These are phyloP conservation scores for Colletotrichum cereale DNA, from an alignment of 2,329 filamentous ascomycete genomes.

Conservation along the genomic window DNA sequence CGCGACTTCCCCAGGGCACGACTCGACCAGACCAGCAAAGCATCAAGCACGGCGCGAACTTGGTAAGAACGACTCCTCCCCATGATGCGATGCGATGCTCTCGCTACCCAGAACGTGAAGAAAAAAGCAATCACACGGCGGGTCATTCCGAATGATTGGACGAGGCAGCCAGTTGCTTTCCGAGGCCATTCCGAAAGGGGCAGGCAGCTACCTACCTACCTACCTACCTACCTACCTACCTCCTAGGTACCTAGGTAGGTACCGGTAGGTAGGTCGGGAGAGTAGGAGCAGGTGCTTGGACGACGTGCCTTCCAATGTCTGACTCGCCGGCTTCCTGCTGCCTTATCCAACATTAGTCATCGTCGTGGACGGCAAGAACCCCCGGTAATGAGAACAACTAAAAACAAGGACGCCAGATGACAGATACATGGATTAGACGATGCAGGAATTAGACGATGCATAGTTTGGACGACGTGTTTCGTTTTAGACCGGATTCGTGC, in stretches of 20 bases:
- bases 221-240: background rate
- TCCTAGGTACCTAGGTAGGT: background rate
- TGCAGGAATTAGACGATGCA: background rate
- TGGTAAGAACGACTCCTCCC: background rate
- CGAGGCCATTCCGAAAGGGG: constrained; percentile 8
- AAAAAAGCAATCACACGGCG: background rate
- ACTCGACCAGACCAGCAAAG: background rate
- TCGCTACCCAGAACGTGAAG: too few relatives aligned
- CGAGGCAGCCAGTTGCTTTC: constrained; percentile 2
- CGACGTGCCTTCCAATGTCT: constrained; percentile 3
- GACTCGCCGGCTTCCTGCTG: background rate
- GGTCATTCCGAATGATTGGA: constrained; percentile 17
- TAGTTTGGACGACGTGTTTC: background rate
- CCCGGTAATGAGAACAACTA: background rate
- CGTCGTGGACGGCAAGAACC: background rate
- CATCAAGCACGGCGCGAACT: background rate
- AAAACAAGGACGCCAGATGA: background rate
- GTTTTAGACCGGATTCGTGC: background rate
- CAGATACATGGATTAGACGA: background rate
- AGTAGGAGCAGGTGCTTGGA: background rate
- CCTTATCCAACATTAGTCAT: background rate
- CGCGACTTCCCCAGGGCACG: background rate
- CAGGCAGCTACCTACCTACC: background rate
- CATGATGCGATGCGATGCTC: background rate
- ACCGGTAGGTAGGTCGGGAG: background rate